Conservation (phyloP, 108 stramenopile species). For the Conticribra guillardii region DNA sequence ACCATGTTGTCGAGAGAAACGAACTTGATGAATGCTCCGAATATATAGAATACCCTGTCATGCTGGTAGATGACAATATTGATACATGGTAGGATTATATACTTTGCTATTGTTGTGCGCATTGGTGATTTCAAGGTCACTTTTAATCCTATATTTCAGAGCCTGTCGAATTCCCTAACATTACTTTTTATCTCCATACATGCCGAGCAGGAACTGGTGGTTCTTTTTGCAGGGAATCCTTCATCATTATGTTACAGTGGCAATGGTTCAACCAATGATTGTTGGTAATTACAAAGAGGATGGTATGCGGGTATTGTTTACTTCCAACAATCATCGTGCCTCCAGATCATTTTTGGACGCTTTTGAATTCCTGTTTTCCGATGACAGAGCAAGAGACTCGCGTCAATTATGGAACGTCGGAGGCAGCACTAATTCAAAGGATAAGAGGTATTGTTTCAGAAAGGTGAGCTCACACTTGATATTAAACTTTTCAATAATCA, state of each 20-base stretch:
- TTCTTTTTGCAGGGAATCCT: constrained; percentile 21
- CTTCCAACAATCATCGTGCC: not conserved
- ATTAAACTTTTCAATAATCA: too few species aligned
- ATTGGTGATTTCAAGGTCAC: not conserved
- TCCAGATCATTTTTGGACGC: constrained; percentile 14
- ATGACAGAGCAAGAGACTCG: constrained; percentile 19
- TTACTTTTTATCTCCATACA: not conserved
- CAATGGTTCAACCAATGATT: constrained; percentile 16
- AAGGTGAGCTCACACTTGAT: not conserved
- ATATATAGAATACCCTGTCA: constrained; percentile 9
- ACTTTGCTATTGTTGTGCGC: not conserved
- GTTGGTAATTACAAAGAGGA: constrained; percentile 4
- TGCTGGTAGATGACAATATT: constrained; percentile 11
- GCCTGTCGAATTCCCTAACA: too few species aligned
- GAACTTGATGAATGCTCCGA: not conserved
- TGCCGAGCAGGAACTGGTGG: constrained; percentile 31
- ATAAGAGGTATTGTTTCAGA: constrained; percentile 20
- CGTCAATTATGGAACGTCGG: constrained; percentile 26
- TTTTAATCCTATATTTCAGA: too few species aligned
- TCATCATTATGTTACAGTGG: constrained; percentile 14
- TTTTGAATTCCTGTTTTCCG: constrained; percentile 33
- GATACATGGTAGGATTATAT: not conserved
- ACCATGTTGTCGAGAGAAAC: not conserved
- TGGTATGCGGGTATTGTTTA: constrained; percentile 9
- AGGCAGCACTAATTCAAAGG: not conserved